Evolutionary conservation across 2,329 filamentous ascomycete species (phyloP), one percentile per base, ranked within the genome.

Genomic region (Botryotinia narcissicola): DNA sequence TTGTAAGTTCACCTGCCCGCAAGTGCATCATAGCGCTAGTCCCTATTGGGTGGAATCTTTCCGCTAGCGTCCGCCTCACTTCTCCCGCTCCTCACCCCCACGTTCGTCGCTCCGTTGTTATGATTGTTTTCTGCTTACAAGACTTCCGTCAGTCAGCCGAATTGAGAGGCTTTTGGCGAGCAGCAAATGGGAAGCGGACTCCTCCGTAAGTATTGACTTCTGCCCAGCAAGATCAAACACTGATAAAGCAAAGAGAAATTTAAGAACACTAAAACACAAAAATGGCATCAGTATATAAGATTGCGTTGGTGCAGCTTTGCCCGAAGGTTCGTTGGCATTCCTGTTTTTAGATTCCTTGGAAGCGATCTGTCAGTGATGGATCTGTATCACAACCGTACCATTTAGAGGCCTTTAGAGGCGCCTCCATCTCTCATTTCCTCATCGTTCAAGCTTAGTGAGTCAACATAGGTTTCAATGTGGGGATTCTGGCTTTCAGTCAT

Each of bases 281-380:
- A 35, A 73, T 73, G 71, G 71, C 66, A 25, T 35, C 54, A 51
- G 25, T 61, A 20, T 70, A 70, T 37, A 73, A 73, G 46, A 40
- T 73, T 44, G 71, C 71, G 20, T 69, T 73, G n/a, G 46, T 73
- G 20, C 71, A 73, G 64, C 66, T 73, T 16, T 61, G 44, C 60
- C 63, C 64, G 0, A 73, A 73, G 71, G 71, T 73, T 32, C 32
- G 71, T 72, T 42, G 29, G 8, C 14, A 29, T 57, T 66, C 29
- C 10, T 32, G 32, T 16, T n/a, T 54, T 35, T 9, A n/a, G n/a
- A 5, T 7, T n/a, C 12, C 16, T 54, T 16, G 25, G 25, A n/a
- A 54, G 3, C 0, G 48, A 54, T 54, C 48, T n/a, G 25, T 54
- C 12, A n/a, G 12, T n/a, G 12, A 54, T 54, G 10, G 48, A 54